These are phyloP conservation scores for Asterophora parasitica DNA, from an alignment of 768 basidiomycete genomes.

Conservation along the genomic window DNA sequence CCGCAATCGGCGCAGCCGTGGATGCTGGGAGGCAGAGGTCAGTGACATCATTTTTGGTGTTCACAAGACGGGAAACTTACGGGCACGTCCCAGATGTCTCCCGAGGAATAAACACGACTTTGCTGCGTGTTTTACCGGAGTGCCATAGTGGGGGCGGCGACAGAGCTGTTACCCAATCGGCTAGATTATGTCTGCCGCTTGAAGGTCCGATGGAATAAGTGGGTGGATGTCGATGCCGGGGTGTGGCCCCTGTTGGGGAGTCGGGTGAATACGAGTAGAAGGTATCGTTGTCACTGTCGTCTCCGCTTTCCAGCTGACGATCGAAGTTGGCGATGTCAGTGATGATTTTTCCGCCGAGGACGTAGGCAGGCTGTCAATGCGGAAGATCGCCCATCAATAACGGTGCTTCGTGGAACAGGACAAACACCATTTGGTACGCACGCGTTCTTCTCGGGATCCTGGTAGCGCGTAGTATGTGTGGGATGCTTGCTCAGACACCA, in stretches of 20 bases:
- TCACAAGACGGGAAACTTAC: conserved; percentile 8
- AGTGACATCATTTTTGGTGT: background rate
- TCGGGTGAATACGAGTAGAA: conserved; percentile 9
- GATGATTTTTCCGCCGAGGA: conserved; percentile 12
- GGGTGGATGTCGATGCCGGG: background rate
- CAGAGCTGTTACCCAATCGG: conserved; percentile 12
- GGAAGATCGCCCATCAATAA: background rate
- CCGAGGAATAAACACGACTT: conserved; percentile 15
- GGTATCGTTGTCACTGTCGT: conserved; percentile 9
- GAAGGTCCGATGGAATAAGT: background rate
- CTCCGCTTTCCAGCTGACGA: background rate
- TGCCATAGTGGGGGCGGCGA: conserved; percentile 14
- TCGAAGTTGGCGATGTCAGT: conserved; percentile 14
- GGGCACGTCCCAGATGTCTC: conserved; percentile 17
- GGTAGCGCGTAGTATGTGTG: conserved; percentile 2
- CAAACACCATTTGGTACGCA: background rate
- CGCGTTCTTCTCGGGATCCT: conserved; percentile 1
- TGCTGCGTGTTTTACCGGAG: conserved; percentile 16
- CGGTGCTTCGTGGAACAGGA: background rate
- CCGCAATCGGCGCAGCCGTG: conserved; percentile 15
- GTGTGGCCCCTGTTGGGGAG: background rate
- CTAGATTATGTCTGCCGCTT: conserved; percentile 1
- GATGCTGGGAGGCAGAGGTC: conserved; percentile 3
- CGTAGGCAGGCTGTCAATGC: conserved; percentile 1
- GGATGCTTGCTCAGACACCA: conserved; percentile 1